Conservation (phyloP, 2,329 filamentous ascomycete species). For the Epichloe gansuensis region DNA sequence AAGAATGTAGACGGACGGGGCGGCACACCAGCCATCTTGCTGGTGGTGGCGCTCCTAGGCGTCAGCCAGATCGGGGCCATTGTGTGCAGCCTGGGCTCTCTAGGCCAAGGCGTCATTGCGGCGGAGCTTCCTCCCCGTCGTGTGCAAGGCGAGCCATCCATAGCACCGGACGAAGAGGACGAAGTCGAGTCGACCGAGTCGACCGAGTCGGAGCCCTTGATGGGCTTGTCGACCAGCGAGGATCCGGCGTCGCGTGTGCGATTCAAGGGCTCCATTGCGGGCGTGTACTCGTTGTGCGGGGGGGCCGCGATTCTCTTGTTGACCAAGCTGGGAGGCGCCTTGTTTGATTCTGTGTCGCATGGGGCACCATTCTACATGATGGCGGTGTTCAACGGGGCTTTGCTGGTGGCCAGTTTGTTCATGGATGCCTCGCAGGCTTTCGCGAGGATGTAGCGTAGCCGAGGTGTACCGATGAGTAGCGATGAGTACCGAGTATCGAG, state of each 20-base stretch:
- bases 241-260: slow-evolving; percentile 35
- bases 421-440: slow-evolving; percentile 35
- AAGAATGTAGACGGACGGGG: slow-evolving; percentile 49
- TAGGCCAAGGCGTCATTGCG: slow-evolving; percentile 66
- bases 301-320: slow-evolving; percentile 81
- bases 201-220: slow-evolving; percentile 27
- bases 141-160: slow-evolving; percentile 13
- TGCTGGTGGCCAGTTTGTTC: slow-evolving; percentile 45
- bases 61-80: slow-evolving; percentile 94
- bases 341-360: slow-evolving; percentile 65
- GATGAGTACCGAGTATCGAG: no score
- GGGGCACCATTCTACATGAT: slow-evolving; percentile 91
- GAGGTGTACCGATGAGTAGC: no score
- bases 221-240: slow-evolving; percentile 19
- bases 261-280: slow-evolving; percentile 88
- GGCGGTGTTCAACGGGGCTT: slow-evolving; percentile 68
- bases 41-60: slow-evolving; percentile 69
- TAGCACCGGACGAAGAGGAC: slow-evolving; percentile 21
- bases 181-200: slow-evolving; percentile 17
- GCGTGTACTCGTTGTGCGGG: slow-evolving; percentile 83
- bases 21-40: slow-evolving; percentile 55
- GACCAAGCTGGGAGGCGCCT: slow-evolving; percentile 75
- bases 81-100: slow-evolving; percentile 81
- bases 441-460: slow-evolving; percentile 10
- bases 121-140: slow-evolving; percentile 26